phyloP scores from a whole-genome alignment of 768 basidiomycete species.

The Tylopilus balloui region DNA sequence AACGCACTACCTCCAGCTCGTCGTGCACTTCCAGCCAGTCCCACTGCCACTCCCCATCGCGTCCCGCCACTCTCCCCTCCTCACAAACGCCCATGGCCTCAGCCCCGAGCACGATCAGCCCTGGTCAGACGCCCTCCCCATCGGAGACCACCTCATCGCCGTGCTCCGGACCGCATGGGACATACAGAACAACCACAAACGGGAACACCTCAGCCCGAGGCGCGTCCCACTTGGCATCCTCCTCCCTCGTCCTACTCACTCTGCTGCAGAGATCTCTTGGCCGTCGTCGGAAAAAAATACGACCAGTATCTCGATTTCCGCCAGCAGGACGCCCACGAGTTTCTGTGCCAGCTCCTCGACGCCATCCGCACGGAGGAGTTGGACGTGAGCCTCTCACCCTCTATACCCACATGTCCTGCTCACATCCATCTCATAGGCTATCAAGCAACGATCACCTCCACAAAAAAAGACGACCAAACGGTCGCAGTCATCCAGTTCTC shows the following conservation, averaged over 20 bases:
- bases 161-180: constrained; percentile 63
- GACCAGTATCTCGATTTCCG: constrained; percentile 94
- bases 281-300: constrained; percentile 74
- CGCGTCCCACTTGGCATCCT: constrained; percentile 33
- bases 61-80: constrained; percentile 56
- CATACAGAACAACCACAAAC: constrained; percentile 46
- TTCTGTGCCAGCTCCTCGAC: constrained; percentile 83
- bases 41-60: constrained; percentile 38
- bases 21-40: constrained; percentile 52
- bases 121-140: constrained; percentile 59
- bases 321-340: constrained; percentile 96
- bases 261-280: constrained; percentile 51
- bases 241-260: not conserved
- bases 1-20: constrained; percentile 54
- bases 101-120: constrained; percentile 49
- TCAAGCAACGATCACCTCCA: constrained; percentile 62
- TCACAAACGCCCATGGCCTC: constrained; percentile 56
- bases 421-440: constrained; percentile 48
- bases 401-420: not conserved
- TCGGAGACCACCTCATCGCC: constrained; percentile 63
- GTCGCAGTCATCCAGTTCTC: not conserved
- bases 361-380: constrained; percentile 93
- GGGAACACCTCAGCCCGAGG: constrained; percentile 63
- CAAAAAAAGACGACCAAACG: constrained; percentile 35
- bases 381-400: constrained; percentile 51